These are phyloP conservation scores for Rhodotorula sphaerocarpa DNA, from an alignment of 768 basidiomycete genomes.

Conservation along the genomic window DNA sequence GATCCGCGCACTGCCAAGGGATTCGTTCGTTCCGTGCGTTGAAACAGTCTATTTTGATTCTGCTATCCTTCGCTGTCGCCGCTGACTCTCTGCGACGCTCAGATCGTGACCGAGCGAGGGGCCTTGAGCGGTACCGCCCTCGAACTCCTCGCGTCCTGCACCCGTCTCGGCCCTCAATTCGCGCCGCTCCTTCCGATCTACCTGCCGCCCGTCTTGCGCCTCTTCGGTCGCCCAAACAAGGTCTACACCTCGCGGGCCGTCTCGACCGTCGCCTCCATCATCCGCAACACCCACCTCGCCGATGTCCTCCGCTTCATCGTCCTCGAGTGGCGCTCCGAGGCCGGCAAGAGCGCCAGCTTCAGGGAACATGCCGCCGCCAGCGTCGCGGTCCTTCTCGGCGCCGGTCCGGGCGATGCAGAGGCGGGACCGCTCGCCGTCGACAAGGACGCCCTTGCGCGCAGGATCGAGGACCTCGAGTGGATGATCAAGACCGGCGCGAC, in stretches of 20 bases:
- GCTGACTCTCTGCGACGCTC: not conserved
- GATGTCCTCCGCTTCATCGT: conserved; percentile 39
- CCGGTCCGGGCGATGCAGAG: no score
- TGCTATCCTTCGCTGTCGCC: no score
- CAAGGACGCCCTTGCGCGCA: conserved; percentile 35
- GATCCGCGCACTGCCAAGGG: conserved; percentile 32
- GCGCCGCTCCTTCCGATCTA: conserved; percentile 44
- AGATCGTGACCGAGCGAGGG: conserved; percentile 38
- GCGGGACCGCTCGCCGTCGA: conserved; percentile 33
- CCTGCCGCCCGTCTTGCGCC: conserved; percentile 43
- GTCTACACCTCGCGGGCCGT: conserved; percentile 45
- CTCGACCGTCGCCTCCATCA: conserved; percentile 42
- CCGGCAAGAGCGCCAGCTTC: conserved; percentile 30
- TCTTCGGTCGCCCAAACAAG: conserved; percentile 47
- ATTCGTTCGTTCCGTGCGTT: conserved; percentile 30
- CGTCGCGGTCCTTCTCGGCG: conserved; percentile 12
- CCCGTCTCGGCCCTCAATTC: conserved; percentile 43
- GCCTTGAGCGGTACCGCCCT: conserved; percentile 36
- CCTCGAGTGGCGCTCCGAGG: conserved; percentile 38
- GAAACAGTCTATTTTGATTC: no score
- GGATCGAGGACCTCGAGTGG: conserved; percentile 42
- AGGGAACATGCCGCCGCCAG: conserved; percentile 18
- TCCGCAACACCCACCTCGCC: conserved; percentile 43
- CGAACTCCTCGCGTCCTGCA: conserved; percentile 45
- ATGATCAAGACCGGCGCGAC: conserved; percentile 44